phyloP scores from a whole-genome alignment of 768 basidiomycete species.

The Trametes coccinea region DNA sequence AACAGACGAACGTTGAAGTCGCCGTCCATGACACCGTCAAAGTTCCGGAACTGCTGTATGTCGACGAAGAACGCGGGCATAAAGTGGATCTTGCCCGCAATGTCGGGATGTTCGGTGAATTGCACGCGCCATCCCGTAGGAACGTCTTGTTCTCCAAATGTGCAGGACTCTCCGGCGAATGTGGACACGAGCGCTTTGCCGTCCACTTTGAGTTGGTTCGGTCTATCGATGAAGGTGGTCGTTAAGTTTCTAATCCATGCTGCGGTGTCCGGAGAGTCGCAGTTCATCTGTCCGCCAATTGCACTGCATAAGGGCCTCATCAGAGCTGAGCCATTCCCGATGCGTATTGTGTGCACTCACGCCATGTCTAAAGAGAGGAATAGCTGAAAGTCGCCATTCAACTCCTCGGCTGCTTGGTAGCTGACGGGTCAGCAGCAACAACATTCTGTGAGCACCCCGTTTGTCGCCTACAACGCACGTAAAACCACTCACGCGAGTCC shows the following conservation, averaged over 20 bases:
- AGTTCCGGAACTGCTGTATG: constrained; percentile 43
- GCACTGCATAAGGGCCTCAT: constrained; percentile 20
- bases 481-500: constrained; percentile 43
- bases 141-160: constrained; percentile 47
- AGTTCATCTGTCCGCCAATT: constrained; percentile 43
- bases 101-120: constrained; percentile 34
- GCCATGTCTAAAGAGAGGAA: constrained; percentile 82
- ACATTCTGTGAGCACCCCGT: not conserved
- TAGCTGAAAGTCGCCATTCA: constrained; percentile 48
- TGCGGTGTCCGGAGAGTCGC: constrained; percentile 36
- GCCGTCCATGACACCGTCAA: constrained; percentile 53
- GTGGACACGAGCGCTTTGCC: constrained; percentile 60
- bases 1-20: constrained; percentile 48
- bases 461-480: not conserved
- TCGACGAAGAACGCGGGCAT: constrained; percentile 65
- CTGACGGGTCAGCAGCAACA: constrained; percentile 7
- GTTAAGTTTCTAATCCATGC: constrained; percentile 47
- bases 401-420: constrained; percentile 38
- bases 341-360: constrained; percentile 31
- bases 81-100: constrained; percentile 47
- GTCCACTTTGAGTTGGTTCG: constrained; percentile 55
- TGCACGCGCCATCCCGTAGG: constrained; percentile 48
- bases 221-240: constrained; percentile 47
- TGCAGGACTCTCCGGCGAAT: constrained; percentile 63
- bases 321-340: not conserved